A percentile compares a stretch with the other conserved stretches of the same genome.
Evolutionary conservation across 2,329 filamentous ascomycete species (phyloP).

Genomic region (Ceratocystis papillata): DNA sequence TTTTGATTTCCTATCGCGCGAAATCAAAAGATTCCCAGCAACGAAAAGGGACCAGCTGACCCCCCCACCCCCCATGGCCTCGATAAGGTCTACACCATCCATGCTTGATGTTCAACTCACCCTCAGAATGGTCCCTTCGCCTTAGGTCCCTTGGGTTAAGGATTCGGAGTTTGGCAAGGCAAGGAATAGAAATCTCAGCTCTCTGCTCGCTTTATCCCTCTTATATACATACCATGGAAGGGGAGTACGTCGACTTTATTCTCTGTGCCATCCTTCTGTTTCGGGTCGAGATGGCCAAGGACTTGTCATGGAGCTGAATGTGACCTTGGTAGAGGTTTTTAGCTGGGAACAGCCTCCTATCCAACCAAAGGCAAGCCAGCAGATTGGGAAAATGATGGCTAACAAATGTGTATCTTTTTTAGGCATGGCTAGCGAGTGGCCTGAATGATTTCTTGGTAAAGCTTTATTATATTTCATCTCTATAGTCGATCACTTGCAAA

Average conservation of each 20-base stretch:
- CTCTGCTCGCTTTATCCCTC: neutral
- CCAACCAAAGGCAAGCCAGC: neutral
- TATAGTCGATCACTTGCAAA: neutral
- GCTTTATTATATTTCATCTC: neutral
- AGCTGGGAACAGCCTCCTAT: neutral
- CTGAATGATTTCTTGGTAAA: neutral
- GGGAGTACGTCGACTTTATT: too few species aligned
- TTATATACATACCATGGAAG: too few species aligned
- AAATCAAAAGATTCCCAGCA: constrained; percentile 1
- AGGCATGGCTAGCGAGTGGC: neutral
- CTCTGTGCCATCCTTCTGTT: neutral
- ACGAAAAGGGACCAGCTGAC: neutral
- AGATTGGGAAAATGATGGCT: neutral
- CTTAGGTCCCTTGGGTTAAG: too few species aligned
- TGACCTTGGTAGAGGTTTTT: neutral
- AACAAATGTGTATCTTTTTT: neutral
- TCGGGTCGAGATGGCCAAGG: neutral
- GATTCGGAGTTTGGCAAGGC: neutral
- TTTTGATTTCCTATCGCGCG: neutral
- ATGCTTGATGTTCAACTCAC: neutral
- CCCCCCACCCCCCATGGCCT: neutral
- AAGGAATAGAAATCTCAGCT: neutral
- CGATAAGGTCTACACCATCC: neutral
- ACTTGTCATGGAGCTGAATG: neutral
- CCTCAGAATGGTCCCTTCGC: neutral